Percentiles rank a stretch among this genome's conserved stretches.
Evolutionary conservation across 768 basidiomycete species (phyloP).

Genomic region (Lactarius trivialis): DNA sequence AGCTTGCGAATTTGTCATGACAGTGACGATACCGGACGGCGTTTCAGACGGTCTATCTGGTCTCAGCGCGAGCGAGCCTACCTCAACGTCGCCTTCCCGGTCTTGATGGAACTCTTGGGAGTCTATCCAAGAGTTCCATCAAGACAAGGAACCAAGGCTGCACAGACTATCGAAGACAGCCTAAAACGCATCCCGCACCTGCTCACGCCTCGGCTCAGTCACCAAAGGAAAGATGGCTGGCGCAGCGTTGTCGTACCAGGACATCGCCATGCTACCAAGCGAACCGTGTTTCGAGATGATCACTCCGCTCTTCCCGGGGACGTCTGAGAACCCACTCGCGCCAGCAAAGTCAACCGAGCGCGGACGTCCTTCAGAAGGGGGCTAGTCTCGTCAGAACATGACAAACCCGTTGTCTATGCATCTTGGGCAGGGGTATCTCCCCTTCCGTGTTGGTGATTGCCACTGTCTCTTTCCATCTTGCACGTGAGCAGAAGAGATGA

Average conservation of each 20-base stretch:
- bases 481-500: conserved; percentile 73
- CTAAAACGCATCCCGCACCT: conserved; percentile 38
- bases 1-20: conserved; percentile 58
- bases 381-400: conserved; percentile 28
- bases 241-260: conserved; percentile 23
- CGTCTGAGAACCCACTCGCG: conserved; percentile 12
- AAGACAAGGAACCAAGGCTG: too few relatives aligned
- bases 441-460: conserved; percentile 57
- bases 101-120: too few relatives aligned
- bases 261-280: conserved; percentile 29
- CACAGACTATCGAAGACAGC: too few relatives aligned
- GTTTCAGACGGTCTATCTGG: conserved; percentile 58
- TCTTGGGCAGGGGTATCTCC: conserved; percentile 60
- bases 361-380: conserved; percentile 23
- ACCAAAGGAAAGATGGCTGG: conserved; percentile 17
- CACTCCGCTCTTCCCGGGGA: conserved; percentile 34
- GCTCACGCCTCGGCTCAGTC: conserved; percentile 55
- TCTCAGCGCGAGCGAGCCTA: conserved; percentile 46
- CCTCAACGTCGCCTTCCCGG: conserved; percentile 37
- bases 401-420: conserved; percentile 91
- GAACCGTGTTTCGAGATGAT: conserved; percentile 56
- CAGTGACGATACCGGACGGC: conserved; percentile 47
- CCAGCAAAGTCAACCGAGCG: conserved; percentile 1
- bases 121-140: too few relatives aligned
- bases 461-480: conserved; percentile 81